Evolutionary conservation across 129 eudicot genomes (phyloP), one percentile per base, ranked within the genome.

Genomic region (Cynara cardunculus): DNA sequence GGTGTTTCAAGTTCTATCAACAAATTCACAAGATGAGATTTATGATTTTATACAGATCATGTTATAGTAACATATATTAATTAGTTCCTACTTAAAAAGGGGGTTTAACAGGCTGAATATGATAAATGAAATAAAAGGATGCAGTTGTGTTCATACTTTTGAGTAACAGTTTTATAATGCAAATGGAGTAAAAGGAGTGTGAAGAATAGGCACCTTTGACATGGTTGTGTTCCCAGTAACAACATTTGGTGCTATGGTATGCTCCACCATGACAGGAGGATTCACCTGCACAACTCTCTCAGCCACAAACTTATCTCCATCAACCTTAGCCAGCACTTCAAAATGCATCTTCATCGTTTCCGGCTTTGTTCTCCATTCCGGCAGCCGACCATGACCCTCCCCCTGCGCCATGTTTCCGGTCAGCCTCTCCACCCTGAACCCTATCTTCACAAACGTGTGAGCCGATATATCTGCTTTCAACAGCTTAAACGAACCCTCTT

Each of bases 271-370:
- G 35, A 80, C 81, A 56, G 96, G 97, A 69, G 96, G 97, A 69
- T 86, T 71, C 26, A 89, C 81, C 80, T 85, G 97, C 65, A 83
- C 66, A 9, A 91, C 85, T 79, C 87, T 91, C 84, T 91, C 97
- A 7, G 97, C 91, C 22, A 89, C 90, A 82, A 91, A 85, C 81
- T 87, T 91, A 37, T 86, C 81, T 25, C 97, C 97, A 16, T 91
- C 98, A 8, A 94, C 96, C 89, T 91, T 91, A 27, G 91, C 98
- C 89, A 94, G 75, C 77, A 91, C 98, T 88, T 94, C 99, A 78
- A 94, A 94, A 86, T 94, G 97, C 97, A 94, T 92, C 86, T 74
- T 94, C 80, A 87, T 86, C 0, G 79, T 76, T 82, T 89, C 92
- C 0, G 99, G 99, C 79, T 92, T 94, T 3, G 99, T 94, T 78